These are phyloP conservation scores for Dictyostelium citrinum DNA, from an alignment of 78 protist genomes.

Conservation along the genomic window DNA sequence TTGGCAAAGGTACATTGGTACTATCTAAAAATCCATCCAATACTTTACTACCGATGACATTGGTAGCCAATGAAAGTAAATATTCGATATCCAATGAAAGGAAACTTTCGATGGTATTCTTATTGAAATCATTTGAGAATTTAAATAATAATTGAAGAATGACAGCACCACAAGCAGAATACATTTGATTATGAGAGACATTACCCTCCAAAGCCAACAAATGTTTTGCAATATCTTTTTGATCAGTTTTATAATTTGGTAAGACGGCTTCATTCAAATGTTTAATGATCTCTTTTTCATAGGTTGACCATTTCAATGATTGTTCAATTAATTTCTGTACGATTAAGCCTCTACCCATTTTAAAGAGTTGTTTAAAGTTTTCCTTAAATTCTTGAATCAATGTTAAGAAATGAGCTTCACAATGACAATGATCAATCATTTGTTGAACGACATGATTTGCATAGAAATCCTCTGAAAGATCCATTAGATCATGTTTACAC, in stretches of 20 bases:
- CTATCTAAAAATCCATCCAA: constrained; percentile 36
- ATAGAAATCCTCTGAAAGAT: not conserved
- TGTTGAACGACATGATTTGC: constrained; percentile 26
- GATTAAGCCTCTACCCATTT: constrained; percentile 26
- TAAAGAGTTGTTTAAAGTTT: not conserved
- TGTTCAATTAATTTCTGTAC: constrained; percentile 39
- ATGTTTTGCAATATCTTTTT: not conserved
- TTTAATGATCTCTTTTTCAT: constrained; percentile 14
- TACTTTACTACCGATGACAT: constrained; percentile 42
- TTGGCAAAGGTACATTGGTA: not conserved
- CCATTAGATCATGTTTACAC: not conserved
- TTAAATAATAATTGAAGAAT: constrained; percentile 23
- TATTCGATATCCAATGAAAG: not conserved
- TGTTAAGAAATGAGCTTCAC: not conserved
- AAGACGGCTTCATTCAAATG: not conserved
- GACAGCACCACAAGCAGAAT: constrained; percentile 39
- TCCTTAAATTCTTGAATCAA: constrained; percentile 24
- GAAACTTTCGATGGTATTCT: constrained; percentile 1
- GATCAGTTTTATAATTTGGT: constrained; percentile 6
- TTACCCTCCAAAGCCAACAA: constrained; percentile 1
- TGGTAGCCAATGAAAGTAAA: not conserved
- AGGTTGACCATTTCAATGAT: not conserved
- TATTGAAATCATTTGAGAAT: not conserved
- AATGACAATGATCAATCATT: constrained; percentile 5
- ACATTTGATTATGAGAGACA: constrained; percentile 2